These are phyloP conservation scores for Emmonsia crescens DNA, from an alignment of 2,329 filamentous ascomycete species.

Conservation along the genomic window DNA sequence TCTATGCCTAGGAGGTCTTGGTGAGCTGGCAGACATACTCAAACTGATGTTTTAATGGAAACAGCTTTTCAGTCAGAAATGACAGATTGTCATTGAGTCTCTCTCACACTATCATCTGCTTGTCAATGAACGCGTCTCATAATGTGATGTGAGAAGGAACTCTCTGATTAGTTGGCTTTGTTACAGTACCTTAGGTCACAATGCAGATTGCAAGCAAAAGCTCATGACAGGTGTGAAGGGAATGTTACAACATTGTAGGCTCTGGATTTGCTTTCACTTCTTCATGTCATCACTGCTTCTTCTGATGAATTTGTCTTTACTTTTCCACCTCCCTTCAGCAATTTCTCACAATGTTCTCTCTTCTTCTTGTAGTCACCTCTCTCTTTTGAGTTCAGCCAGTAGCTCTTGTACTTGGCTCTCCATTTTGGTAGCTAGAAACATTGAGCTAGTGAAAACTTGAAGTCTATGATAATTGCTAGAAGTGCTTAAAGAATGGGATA, in stretches of 20 bases:
- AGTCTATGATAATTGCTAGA: too few species aligned
- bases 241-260: constrained; percentile 2
- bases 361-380: constrained; percentile 3
- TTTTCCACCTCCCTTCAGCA: background rate
- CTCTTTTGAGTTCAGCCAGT: constrained; percentile 2
- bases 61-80: constrained; percentile 7
- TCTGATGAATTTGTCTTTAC: background rate
- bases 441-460: background rate
- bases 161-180: constrained; percentile 9
- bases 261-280: constrained; percentile 5
- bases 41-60: constrained; percentile 9
- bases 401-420: constrained; percentile 2
- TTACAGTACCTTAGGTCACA: constrained; percentile 9
- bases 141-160: constrained; percentile 8
- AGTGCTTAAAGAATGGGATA: too few species aligned
- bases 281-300: constrained; percentile 1
- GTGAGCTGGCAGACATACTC: constrained; percentile 14
- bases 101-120: constrained; percentile 8
- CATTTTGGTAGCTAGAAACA: background rate
- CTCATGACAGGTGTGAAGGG: constrained; percentile 9
- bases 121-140: constrained; percentile 5
- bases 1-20: too few species aligned
- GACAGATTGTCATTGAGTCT: constrained; percentile 5
- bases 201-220: constrained; percentile 10
- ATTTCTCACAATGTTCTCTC: too few species aligned